phyloP scores from a whole-genome alignment of 176 grass and related monocot species.

The Neostapfia colusana region DNA sequence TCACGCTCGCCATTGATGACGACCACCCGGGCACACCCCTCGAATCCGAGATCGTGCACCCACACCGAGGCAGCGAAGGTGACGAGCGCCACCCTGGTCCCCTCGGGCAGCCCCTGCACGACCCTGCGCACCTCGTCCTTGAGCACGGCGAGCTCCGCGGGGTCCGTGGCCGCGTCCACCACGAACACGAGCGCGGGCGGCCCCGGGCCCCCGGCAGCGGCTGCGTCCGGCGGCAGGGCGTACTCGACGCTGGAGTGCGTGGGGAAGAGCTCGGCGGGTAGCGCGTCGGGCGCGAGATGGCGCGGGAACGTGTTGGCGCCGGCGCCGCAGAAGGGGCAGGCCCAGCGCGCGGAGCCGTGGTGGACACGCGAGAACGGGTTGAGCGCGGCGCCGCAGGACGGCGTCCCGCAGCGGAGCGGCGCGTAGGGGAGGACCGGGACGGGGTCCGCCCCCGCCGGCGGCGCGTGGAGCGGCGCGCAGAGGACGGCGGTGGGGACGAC shows the following conservation, averaged over 20 bases:
- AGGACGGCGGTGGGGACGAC: slow-evolving; percentile 87
- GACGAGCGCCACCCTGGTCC: slow-evolving; percentile 60
- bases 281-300: slow-evolving; percentile 61
- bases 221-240: slow-evolving; percentile 53
- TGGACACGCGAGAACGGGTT: slow-evolving; percentile 82
- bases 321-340: slow-evolving; percentile 76
- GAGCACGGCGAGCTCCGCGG: slow-evolving; percentile 59
- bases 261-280: slow-evolving; percentile 96
- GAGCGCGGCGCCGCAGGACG: slow-evolving; percentile 62
- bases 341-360: slow-evolving; percentile 69
- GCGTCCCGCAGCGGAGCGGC: slow-evolving; percentile 59
- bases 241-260: slow-evolving; percentile 97
- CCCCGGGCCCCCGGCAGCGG: neutral
- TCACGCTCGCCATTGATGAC: slow-evolving; percentile 82
- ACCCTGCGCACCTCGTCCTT: slow-evolving; percentile 81
- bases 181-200: slow-evolving; percentile 70
- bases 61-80: slow-evolving; percentile 81
- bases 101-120: slow-evolving; percentile 76
- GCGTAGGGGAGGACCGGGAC: slow-evolving; percentile 82
- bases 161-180: slow-evolving; percentile 53
- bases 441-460: slow-evolving; percentile 50
- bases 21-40: slow-evolving; percentile 63
- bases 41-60: slow-evolving; percentile 79
- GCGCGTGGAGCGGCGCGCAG: slow-evolving; percentile 70
- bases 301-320: slow-evolving; percentile 64